These are phyloP conservation scores for Diaporthe ilicicola DNA, from an alignment of 2,329 filamentous ascomycete genomes.

Conservation along the genomic window DNA sequence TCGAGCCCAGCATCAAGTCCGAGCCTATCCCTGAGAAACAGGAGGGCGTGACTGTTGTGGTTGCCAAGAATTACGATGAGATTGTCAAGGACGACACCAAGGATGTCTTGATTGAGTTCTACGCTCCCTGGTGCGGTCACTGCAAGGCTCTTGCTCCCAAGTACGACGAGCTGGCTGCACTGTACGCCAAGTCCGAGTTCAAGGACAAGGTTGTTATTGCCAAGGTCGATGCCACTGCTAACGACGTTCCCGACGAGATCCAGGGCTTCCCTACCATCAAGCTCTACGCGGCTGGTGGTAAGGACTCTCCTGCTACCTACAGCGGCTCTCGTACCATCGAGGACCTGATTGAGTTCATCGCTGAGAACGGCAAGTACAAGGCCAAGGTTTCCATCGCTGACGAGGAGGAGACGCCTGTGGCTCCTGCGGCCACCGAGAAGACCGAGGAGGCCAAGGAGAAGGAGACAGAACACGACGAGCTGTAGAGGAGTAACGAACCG, in stretches of 20 bases:
- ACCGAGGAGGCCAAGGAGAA: conserved; percentile 57
- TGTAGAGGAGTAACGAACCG: conserved; percentile 62
- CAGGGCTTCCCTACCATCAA: conserved; percentile 99
- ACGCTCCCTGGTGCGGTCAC: conserved; percentile 99
- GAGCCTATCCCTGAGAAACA: conserved; percentile 95
- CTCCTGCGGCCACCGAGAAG: conserved; percentile 60
- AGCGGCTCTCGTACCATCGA: conserved; percentile 86
- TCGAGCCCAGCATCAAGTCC: conserved; percentile 97
- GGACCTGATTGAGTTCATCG: conserved; percentile 90
- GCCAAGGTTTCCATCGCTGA: conserved; percentile 70
- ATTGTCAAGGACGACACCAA: conserved; percentile 92
- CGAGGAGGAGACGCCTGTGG: conserved; percentile 61
- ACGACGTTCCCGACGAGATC: conserved; percentile 97
- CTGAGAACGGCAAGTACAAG: conserved; percentile 93
- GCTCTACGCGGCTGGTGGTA: conserved; percentile 90
- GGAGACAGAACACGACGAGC: conserved; percentile 73
- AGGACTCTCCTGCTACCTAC: conserved; percentile 87
- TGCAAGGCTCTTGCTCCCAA: conserved; percentile 98
- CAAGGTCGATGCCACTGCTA: conserved; percentile 96
- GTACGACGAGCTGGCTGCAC: conserved; percentile 88
- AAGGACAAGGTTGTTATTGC: conserved; percentile 89
- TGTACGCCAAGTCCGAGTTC: conserved; percentile 81
- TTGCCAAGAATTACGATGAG: conserved; percentile 93
- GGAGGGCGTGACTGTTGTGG: conserved; percentile 87
- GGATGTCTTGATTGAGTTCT: conserved; percentile 98